Evolutionary conservation across 2,329 filamentous ascomycete genomes (phyloP).

Genomic region (Alternaria angustiovoidea): DNA sequence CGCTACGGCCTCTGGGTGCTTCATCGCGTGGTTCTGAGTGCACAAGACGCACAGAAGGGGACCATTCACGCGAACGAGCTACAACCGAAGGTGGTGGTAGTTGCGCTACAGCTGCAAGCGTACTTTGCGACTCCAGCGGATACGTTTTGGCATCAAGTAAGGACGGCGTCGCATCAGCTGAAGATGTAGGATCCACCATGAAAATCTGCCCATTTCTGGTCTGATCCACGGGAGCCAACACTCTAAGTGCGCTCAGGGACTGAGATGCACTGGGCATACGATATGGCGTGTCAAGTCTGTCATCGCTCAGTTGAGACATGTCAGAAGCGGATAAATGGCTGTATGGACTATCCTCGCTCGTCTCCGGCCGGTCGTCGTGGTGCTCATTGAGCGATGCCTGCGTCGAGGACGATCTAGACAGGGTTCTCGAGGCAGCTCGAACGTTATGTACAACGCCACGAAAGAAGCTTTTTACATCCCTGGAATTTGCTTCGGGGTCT

Average conservation of each 20-base stretch:
- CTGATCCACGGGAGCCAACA: slow-evolving; percentile 14
- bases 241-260: slow-evolving; percentile 3
- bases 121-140: slow-evolving; percentile 6
- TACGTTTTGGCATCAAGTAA: slow-evolving; percentile 7
- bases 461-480: slow-evolving; percentile 30
- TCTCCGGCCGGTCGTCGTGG: slow-evolving; percentile 12
- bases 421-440: slow-evolving; percentile 30
- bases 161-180: slow-evolving; percentile 17
- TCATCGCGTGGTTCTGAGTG: slow-evolving; percentile 32
- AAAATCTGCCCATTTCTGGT: slow-evolving; percentile 21
- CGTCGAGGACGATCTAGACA: slow-evolving; percentile 28
- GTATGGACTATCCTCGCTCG: slow-evolving; percentile 10
- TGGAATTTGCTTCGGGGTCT: slow-evolving; percentile 13
- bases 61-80: slow-evolving; percentile 24
- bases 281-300: slow-evolving; percentile 4
- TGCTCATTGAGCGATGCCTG: slow-evolving; percentile 14
- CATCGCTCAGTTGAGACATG: background rate
- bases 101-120: slow-evolving; percentile 14
- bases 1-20: slow-evolving; percentile 21
- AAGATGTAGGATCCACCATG: background rate
- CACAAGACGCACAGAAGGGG: slow-evolving; percentile 27
- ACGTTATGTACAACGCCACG: slow-evolving; percentile 34
- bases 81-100: slow-evolving; percentile 18
- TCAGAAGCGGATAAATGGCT: slow-evolving; percentile 4
- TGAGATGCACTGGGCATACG: background rate